Base-by-base conservation (phyloP, 1,139 yeast species). In the Scheffersomyces quercinus region DNA sequence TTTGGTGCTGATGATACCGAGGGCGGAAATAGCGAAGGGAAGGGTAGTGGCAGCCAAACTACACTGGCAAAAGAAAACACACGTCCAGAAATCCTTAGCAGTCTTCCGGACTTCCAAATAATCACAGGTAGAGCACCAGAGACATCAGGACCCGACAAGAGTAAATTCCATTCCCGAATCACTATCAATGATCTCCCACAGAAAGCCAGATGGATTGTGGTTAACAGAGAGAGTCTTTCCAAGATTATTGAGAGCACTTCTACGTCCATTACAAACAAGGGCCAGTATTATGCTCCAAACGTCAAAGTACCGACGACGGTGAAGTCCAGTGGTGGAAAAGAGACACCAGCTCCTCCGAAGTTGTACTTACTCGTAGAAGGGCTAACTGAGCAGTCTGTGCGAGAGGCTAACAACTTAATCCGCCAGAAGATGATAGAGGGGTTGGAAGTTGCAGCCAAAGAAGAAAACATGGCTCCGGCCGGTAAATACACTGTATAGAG, bases 151-250 rank as follows among this genome's bases (percentile, higher is more conserved):
- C 85, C 89, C 0, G 90, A 84, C 49, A 68, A 75, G 20, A 77
- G 85, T 26, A 77, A 80, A 28, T 88, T 73, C 67, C 86, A 83
- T 54, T 85, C 96, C 0, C 77, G 82, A 35, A 74, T 93, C 44
- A 81, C 82, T 40, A 84, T 91, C 51, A 93, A 93, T 55, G 97
- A 93, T 58, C 71, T 88, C 28, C 97, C 98, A 0, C 93, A 87
- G 56, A 74, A 79, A 37, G 93, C 91, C 0, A 71, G 99, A 53
- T 85, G 96, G 95, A 77, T 77, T 40, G 91, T 88, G 4, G 83
- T 91, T 3, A 83, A 85, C 48, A 76, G 86, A 29, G 84, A 85
- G 3, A 83, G 81, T 37, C 72, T 88, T 40, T 65, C 80, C 3
- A 80, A 79, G 52, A 77, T 93, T 38, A 82, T 82, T 39, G 96